Evolutionary conservation across 768 basidiomycete species (phyloP), one percentile per base, ranked within the genome.

Genomic region (Mycena venus): DNA sequence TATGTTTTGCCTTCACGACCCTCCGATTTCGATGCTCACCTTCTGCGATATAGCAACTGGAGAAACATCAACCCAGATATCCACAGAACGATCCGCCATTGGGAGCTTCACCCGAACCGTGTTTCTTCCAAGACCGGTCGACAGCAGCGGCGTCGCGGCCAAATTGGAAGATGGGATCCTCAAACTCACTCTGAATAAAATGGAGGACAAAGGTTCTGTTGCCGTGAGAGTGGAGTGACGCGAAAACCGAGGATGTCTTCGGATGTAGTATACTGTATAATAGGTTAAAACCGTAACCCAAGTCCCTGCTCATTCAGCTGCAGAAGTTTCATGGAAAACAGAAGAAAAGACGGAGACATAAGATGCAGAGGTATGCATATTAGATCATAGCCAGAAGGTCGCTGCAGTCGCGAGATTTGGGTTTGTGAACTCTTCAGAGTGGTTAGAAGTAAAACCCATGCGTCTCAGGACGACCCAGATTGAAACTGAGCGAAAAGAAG

Each of bases 131-230:
- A 88, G 87, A 14, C 86, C 91, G 9, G 86, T 94, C 1, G 91
- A 95, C 77, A 82, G 84, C 38, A 85, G 84, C 34, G 88, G 86
- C 68, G 90, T 95, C 29, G 82, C 85, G 1, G 94, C 94, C 19
- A 93, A 90, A 77, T 83, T 96, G 75, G 83, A 87, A 31, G 90
- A 95, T 70, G 95, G 94, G 8, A 87, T 96, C 29, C 88, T 95
- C 61, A 92, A 88, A 4, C 77, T 95, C 51, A 89, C 84, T 8
- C 84, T 92, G 17, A 87, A 90, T 17, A 94, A 92, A 80, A 86
- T 87, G 21, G 88, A 91, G 74, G 92, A 94, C 74, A 86, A 88
- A 71, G 89, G 83, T 7, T 88, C 85, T 72, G 86, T 91, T 2
- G 85, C 87, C 42, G 85, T 95, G 49, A 79, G 82, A 25, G 79